These are phyloP conservation scores for Didymella lethalis DNA, from an alignment of 2,329 filamentous ascomycete species.

Conservation along the genomic window DNA sequence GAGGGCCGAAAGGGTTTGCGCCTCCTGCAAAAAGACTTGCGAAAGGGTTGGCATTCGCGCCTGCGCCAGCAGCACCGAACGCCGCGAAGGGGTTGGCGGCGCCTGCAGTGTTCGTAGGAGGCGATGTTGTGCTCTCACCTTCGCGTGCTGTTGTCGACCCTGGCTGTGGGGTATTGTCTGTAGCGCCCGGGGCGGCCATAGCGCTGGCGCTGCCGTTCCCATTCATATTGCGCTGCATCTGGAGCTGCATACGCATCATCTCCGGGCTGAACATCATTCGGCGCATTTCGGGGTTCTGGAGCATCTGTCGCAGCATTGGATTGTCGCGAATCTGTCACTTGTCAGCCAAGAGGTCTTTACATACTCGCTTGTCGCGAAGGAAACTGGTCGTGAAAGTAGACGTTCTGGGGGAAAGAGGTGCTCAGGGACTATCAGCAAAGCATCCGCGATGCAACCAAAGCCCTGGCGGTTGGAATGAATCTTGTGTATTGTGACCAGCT, in stretches of 20 bases:
- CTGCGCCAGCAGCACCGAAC: slow-evolving; percentile 46
- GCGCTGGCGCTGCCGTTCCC: slow-evolving; percentile 56
- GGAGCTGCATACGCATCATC: slow-evolving; percentile 79
- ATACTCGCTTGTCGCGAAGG: too few species aligned
- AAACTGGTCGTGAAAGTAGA: too few species aligned
- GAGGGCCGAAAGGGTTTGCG: slow-evolving; percentile 48
- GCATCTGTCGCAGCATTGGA: slow-evolving; percentile 84
- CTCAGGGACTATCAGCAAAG: too few species aligned
- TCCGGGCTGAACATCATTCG: slow-evolving; percentile 93
- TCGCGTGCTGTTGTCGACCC: slow-evolving; percentile 48
- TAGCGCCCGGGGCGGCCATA: slow-evolving; percentile 88
- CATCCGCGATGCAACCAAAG: too few species aligned
- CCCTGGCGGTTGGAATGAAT: too few species aligned
- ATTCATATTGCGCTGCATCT: slow-evolving; percentile 76
- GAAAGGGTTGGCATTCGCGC: slow-evolving; percentile 64
- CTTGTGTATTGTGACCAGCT: too few species aligned
- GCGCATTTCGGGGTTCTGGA: slow-evolving; percentile 87
- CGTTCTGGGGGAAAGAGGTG: too few species aligned
- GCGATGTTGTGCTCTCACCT: slow-evolving; percentile 15
- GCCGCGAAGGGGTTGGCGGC: slow-evolving; percentile 58
- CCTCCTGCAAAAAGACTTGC: slow-evolving; percentile 62
- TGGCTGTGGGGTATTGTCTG: slow-evolving; percentile 75
- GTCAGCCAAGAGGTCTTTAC: slow-evolving; percentile 22
- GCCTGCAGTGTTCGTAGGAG: slow-evolving; percentile 46
- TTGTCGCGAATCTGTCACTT: slow-evolving; percentile 74